These are phyloP conservation scores for Citrus sinensis DNA, from an alignment of 345 rosid genomes.

Conservation along the genomic window DNA sequence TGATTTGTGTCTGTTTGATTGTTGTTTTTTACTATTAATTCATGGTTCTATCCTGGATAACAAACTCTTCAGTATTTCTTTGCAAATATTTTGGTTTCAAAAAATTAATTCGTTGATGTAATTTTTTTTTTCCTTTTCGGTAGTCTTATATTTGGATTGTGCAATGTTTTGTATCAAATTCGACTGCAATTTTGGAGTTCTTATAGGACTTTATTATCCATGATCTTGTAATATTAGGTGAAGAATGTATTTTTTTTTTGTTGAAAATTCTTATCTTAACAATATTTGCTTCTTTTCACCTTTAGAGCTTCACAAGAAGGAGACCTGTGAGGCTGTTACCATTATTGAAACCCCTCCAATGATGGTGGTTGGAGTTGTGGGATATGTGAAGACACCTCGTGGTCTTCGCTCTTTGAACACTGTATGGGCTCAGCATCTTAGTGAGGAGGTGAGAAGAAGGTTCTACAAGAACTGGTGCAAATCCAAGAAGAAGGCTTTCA, in stretches of 20 bases:
- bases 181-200: not conserved
- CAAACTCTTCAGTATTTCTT: not conserved
- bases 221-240: not conserved
- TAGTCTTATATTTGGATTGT: not conserved
- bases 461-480: conserved; percentile 87
- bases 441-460: conserved; percentile 76
- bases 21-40: not conserved
- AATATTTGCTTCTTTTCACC: not conserved
- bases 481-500: conserved; percentile 90
- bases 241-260: not conserved
- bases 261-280: not conserved
- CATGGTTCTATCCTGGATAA: not conserved
- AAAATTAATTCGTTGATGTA: not conserved
- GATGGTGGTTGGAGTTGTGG: conserved; percentile 85
- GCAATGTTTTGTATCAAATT: not conserved
- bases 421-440: conserved; percentile 88
- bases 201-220: not conserved
- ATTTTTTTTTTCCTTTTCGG: not conserved
- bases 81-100: not conserved
- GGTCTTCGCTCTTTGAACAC: conserved; percentile 72
- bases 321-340: conserved; percentile 89
- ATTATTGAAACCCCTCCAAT: conserved; percentile 79
- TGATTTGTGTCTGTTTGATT: not conserved
- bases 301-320: conserved; percentile 89
- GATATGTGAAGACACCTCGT: conserved; percentile 71